Conservation (phyloP, 805 yeast species). For the Myxozyma mucilagina region DNA sequence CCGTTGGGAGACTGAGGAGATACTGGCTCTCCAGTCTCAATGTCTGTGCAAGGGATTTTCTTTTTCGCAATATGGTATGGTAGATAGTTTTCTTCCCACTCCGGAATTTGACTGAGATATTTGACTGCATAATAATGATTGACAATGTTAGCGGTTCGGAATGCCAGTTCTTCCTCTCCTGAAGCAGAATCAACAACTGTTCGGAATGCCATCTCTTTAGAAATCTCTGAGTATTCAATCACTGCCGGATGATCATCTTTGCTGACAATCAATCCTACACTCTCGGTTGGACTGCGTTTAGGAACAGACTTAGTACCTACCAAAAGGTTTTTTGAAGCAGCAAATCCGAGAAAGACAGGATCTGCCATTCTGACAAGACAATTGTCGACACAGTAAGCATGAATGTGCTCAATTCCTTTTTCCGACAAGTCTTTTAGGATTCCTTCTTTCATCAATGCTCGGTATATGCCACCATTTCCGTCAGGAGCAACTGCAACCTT, state of each 20-base stretch:
- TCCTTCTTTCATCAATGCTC: constrained; percentile 66
- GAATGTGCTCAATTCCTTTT: constrained; percentile 81
- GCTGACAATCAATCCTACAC: constrained; percentile 85
- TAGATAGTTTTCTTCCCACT: constrained; percentile 68
- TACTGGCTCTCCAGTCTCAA: constrained; percentile 47
- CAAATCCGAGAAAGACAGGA: constrained; percentile 84
- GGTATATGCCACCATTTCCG: constrained; percentile 96
- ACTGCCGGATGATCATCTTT: constrained; percentile 71
- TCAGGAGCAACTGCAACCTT: constrained; percentile 85
- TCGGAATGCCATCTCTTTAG: constrained; percentile 67
- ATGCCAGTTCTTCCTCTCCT: constrained; percentile 46
- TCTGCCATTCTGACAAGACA: constrained; percentile 90
- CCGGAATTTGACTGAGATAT: constrained; percentile 60
- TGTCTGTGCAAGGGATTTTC: constrained; percentile 68
- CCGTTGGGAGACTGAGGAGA: constrained; percentile 85
- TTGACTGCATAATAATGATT: constrained; percentile 90
- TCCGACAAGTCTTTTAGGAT: constrained; percentile 65
- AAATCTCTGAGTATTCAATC: constrained; percentile 91
- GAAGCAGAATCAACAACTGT: constrained; percentile 53
- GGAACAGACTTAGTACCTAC: constrained; percentile 94
- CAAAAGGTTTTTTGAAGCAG: constrained; percentile 63
- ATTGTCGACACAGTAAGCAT: constrained; percentile 97
- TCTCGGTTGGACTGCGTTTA: constrained; percentile 81
- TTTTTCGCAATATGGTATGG: constrained; percentile 96
- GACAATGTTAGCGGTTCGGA: constrained; percentile 95